Base-by-base conservation (phyloP, 352 stramenopile genomes). In the Globisporangium barbulae region DNA sequence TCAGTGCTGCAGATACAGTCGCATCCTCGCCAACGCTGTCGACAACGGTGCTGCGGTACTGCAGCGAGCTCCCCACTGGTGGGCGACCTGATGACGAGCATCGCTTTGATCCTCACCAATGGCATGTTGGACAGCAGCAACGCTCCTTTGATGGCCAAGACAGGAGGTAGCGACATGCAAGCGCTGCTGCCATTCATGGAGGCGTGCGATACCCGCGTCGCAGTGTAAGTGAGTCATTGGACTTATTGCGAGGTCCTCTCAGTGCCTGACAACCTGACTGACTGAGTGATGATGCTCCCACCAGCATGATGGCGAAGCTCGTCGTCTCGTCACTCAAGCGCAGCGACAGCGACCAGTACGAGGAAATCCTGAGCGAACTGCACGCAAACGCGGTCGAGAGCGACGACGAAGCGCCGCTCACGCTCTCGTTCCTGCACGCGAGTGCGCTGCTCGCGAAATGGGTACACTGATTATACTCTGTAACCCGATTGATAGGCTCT, bases 131-230 rank as follows among this genome's bases (percentile, higher is more conserved):
- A 44, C 8, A n/a, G 22, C 22, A 19, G 9, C 15, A 47, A n/a
- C 33, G n/a, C 31, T 70, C 8, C 41, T 10, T 15, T 8, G n/a
- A 30, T 30, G 44, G 3, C 3, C 44, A 12, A 22, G 28, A 5
- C 21, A 47, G 19, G 30, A 5, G n/a, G 25, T 10, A 33, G 12
- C 21, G 28, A 19, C 44, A 35, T 56, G 70, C 12, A 45, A 53
- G 22, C 45, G 0, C 54, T 85, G 44, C 42, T 65, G 0, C 66
- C 69, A 10, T 70, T 81, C 35, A 59, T 85, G 5, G 54, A 75
- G 37, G 35, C 70, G 13, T 81, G 71, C 42, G 75, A 89, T 50
- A 79, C 73, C 4, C 77, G 77, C 8, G 60, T 86, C 19, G 75
- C 73, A 49, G 57, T 89, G 79, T 86, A 76, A 54, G 70, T 75